Evolutionary conservation across 2,329 filamentous ascomycete species (phyloP).

Genomic region (Aspergillus cejpii): DNA sequence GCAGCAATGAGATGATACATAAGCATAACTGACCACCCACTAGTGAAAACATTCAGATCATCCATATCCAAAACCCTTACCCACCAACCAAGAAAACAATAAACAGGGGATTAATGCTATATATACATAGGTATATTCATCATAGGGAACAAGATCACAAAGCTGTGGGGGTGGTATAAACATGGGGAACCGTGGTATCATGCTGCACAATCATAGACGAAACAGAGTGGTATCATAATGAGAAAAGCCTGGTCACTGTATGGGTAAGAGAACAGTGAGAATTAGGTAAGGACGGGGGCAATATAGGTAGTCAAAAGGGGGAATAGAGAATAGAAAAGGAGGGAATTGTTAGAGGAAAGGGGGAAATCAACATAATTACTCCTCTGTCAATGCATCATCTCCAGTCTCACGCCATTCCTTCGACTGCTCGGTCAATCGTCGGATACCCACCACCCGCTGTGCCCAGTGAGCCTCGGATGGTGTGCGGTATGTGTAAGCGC

Average conservation of each 20-base stretch:
- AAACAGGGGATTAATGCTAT: constrained; percentile 1
- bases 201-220: constrained; percentile 30
- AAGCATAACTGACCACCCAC: not conserved
- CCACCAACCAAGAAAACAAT: not conserved
- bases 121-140: constrained; percentile 7
- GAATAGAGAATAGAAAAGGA: constrained; percentile 10
- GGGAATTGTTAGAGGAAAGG: constrained; percentile 6
- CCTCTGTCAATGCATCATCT: constrained; percentile 61
- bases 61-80: not conserved
- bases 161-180: not conserved
- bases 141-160: not conserved
- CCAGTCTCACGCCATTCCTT: constrained; percentile 87
- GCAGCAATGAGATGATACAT: not conserved
- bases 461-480: constrained; percentile 88
- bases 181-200: constrained; percentile 28
- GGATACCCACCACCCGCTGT: constrained; percentile 70
- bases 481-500: constrained; percentile 88
- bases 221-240: constrained; percentile 40
- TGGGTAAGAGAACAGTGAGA: not conserved
- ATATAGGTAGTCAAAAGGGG: constrained; percentile 8
- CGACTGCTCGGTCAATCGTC: constrained; percentile 71
- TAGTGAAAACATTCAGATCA: not conserved
- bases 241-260: constrained; percentile 10
- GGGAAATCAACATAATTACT: constrained; percentile 26
- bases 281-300: constrained; percentile 3